A percentile compares a stretch with the other conserved stretches of the same genome.
Conservation (phyloP, 2,329 filamentous ascomycete species). For the Cyanodermella asteris region DNA sequence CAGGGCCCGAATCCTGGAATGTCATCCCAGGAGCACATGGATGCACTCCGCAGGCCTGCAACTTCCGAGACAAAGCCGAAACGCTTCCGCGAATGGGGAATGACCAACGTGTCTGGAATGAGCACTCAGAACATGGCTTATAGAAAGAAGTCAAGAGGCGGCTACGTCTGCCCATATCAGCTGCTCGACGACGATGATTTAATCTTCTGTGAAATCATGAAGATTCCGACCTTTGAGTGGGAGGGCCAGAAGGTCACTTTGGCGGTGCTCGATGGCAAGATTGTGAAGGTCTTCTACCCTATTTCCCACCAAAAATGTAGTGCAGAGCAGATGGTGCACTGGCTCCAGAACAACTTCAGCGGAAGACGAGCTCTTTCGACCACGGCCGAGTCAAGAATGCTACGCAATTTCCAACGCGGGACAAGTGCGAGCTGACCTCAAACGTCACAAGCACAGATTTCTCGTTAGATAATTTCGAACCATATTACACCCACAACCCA, state of each 20-base stretch:
- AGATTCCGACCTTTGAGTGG: conserved; percentile 20
- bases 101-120: conserved; percentile 17
- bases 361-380: too few relatives aligned
- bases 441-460: too few relatives aligned
- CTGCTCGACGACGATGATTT: conserved; percentile 19
- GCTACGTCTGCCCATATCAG: conserved; percentile 18
- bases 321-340: conserved; percentile 17
- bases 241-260: conserved; percentile 16
- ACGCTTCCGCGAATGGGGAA: conserved; percentile 12
- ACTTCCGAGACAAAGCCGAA: conserved; percentile 17
- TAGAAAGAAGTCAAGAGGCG: conserved; percentile 17
- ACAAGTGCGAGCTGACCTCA: too few relatives aligned
- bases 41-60: conserved; percentile 23
- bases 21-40: conserved; percentile 21
- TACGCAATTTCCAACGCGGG: too few relatives aligned
- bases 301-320: conserved; percentile 21
- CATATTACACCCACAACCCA: too few relatives aligned
- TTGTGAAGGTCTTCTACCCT: conserved; percentile 22
- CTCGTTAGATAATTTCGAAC: too few relatives aligned
- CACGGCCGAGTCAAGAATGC: too few relatives aligned
- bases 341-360: conserved; percentile 7
- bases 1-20: conserved; percentile 20
- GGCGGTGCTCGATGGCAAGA: conserved; percentile 17
- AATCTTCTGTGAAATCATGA: conserved; percentile 14
- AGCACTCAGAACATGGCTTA: conserved; percentile 20